phyloP scores from a whole-genome alignment of 1,139 yeast genomes.

The Candida sp. region DNA sequence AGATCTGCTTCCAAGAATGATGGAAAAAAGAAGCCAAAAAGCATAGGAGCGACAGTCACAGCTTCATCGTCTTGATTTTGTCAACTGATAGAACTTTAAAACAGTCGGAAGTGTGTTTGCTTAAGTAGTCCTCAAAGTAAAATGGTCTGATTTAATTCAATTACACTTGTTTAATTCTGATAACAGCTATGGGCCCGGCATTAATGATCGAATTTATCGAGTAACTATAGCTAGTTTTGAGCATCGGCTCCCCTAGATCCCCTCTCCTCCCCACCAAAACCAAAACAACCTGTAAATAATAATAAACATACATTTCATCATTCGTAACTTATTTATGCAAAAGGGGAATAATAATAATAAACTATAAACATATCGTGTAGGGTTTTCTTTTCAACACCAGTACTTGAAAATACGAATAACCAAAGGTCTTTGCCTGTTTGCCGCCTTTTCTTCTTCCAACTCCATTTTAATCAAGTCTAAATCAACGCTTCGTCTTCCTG shows the following conservation, averaged over 20 bases:
- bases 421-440: conserved; percentile 17
- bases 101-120: too few species aligned
- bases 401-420: conserved; percentile 34
- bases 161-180: neutral
- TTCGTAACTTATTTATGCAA: neutral
- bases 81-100: too few species aligned
- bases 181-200: neutral
- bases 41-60: too few species aligned
- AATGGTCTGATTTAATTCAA: too few species aligned
- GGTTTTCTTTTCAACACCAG: conserved; percentile 31
- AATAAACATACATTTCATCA: neutral
- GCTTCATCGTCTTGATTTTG: too few species aligned
- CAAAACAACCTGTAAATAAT: neutral
- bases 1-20: conserved; percentile 14
- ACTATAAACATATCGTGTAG: neutral
- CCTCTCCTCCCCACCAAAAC: neutral
- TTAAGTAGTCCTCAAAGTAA: too few species aligned
- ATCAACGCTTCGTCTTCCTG: conserved; percentile 36
- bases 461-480: conserved; percentile 16
- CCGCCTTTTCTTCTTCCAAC: conserved; percentile 13
- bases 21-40: neutral
- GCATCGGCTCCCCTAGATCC: neutral
- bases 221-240: neutral
- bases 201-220: too few species aligned
- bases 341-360: neutral